Conservation (phyloP, 768 basidiomycete species). For the Vishniacozyma victoriae region DNA sequence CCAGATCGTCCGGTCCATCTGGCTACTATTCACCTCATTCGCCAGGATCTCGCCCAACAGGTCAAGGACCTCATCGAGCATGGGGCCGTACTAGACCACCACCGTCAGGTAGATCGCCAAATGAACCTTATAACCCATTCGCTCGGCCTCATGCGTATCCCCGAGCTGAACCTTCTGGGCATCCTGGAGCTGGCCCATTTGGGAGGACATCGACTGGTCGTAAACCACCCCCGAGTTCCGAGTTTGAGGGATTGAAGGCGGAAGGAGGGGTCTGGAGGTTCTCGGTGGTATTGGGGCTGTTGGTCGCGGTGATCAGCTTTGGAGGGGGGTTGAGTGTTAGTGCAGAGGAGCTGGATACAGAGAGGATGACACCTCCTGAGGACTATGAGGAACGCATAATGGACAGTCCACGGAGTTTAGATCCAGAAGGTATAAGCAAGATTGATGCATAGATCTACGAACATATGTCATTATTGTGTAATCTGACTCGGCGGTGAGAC, state of each 20-base stretch:
- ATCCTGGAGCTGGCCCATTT: neutral
- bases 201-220: slow-evolving; percentile 6
- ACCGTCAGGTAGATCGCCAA: neutral
- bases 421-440: no score
- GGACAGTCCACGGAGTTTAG: neutral
- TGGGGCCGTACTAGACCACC: neutral
- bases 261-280: slow-evolving; percentile 30
- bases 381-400: neutral
- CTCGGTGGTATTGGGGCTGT: slow-evolving; percentile 30
- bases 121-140: neutral
- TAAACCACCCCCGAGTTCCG: slow-evolving; percentile 9
- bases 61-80: slow-evolving; percentile 14
- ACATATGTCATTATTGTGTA: no score
- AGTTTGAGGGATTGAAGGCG: slow-evolving; percentile 5
- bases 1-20: slow-evolving; percentile 1
- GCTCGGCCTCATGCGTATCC: no score
- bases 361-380: neutral
- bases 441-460: no score
- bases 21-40: slow-evolving; percentile 45
- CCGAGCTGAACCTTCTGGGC: neutral
- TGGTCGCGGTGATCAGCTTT: slow-evolving; percentile 38
- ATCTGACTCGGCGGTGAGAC: no score
- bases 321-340: slow-evolving; percentile 43
- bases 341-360: slow-evolving; percentile 14
- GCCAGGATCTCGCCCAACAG: slow-evolving; percentile 9